Evolutionary conservation across 805 yeast species (phyloP).

Genomic region (Cyberlindnera lachancei): DNA sequence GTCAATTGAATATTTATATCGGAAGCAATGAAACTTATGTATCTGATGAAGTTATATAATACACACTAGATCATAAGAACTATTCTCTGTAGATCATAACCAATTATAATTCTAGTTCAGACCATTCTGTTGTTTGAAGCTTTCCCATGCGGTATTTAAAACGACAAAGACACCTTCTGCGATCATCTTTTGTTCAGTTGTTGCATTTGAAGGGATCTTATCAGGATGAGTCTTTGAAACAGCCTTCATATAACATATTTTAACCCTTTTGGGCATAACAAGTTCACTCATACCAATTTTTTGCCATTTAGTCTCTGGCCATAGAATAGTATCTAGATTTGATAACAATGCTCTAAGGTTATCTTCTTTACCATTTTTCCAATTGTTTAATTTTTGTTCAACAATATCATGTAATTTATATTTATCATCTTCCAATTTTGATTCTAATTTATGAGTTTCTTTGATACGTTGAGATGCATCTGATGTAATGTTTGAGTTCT

Average conservation of each 20-base stretch:
- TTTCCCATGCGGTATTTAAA: slow-evolving; percentile 86
- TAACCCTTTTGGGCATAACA: slow-evolving; percentile 85
- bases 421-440: slow-evolving; percentile 47
- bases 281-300: slow-evolving; percentile 63
- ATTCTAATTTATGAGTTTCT: slow-evolving; percentile 37
- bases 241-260: slow-evolving; percentile 80
- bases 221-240: slow-evolving; percentile 88
- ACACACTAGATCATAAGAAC: too few species aligned
- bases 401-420: slow-evolving; percentile 59
- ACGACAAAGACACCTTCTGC: slow-evolving; percentile 83
- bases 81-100: too few species aligned
- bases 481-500: slow-evolving; percentile 12
- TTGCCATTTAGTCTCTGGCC: slow-evolving; percentile 64
- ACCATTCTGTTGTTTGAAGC: slow-evolving; percentile 54
- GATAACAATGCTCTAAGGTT: slow-evolving; percentile 74
- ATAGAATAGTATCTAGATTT: slow-evolving; percentile 57
- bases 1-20: too few species aligned
- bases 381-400: slow-evolving; percentile 41
- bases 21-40: too few species aligned
- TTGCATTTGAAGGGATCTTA: slow-evolving; percentile 53
- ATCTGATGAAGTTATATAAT: too few species aligned
- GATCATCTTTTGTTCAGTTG: slow-evolving; percentile 68
- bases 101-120: slow-evolving; percentile 25
- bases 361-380: slow-evolving; percentile 74
- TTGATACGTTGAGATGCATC: slow-evolving; percentile 49